These are phyloP conservation scores for Lanmaoa rubissima DNA, from an alignment of 768 basidiomycete species.

Conservation along the genomic window DNA sequence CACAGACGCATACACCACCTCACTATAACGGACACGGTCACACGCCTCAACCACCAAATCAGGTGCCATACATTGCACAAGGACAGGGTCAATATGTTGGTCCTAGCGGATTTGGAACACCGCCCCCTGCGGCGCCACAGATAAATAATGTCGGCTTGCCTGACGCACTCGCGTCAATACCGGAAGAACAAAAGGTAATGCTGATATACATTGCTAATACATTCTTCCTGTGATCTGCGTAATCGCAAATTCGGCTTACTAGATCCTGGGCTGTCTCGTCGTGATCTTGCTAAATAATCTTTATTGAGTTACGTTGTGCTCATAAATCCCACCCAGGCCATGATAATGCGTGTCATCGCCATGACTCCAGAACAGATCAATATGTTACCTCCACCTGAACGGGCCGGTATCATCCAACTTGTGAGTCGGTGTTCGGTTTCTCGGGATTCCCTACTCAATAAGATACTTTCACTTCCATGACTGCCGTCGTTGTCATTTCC, in stretches of 20 bases:
- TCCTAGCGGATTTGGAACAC: constrained; percentile 18
- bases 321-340: constrained; percentile 42
- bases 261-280: not conserved
- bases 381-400: constrained; percentile 67
- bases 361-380: constrained; percentile 88
- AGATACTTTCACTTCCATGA: constrained; percentile 6
- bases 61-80: constrained; percentile 18
- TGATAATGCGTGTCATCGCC: constrained; percentile 74
- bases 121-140: constrained; percentile 23
- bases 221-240: constrained; percentile 3
- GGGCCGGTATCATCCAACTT: constrained; percentile 77
- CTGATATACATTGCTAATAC: constrained; percentile 8
- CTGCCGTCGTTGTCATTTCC: constrained; percentile 19
- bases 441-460: constrained; percentile 9
- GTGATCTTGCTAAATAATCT: not conserved
- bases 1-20: constrained; percentile 30
- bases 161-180: constrained; percentile 56
- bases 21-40: constrained; percentile 30
- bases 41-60: constrained; percentile 26
- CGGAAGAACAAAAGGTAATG: constrained; percentile 67
- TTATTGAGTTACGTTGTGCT: constrained; percentile 8
- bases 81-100: constrained; percentile 20
- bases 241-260: not conserved
- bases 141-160: constrained; percentile 33
- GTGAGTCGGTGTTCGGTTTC: constrained; percentile 45